A percentile compares a stretch with the other conserved stretches of the same genome.
Evolutionary conservation across 2,329 filamentous ascomycete species (phyloP).

Genomic region (Periconia sp.): DNA sequence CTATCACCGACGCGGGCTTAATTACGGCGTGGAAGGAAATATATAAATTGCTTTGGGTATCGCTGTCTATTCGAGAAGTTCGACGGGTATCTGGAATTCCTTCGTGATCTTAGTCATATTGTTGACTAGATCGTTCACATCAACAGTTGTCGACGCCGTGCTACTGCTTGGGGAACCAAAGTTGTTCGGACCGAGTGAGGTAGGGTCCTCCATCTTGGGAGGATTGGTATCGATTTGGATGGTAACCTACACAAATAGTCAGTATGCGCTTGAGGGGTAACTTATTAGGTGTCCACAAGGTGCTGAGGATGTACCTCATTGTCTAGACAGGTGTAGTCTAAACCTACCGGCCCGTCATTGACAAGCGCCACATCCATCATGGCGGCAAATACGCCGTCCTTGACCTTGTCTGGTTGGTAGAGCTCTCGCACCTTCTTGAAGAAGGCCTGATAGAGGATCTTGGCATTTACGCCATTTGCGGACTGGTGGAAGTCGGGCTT

Average conservation of each 20-base stretch:
- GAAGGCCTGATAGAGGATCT: conserved; percentile 83
- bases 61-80: conserved; percentile 42
- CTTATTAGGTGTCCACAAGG: conserved; percentile 5
- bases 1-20: too few species aligned
- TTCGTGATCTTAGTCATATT: conserved; percentile 41
- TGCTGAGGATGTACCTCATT: conserved; percentile 58
- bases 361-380: conserved; percentile 98
- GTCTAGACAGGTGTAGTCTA: conserved; percentile 63
- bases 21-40: too few species aligned
- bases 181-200: conserved; percentile 18
- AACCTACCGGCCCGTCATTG: conserved; percentile 79
- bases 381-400: conserved; percentile 96
- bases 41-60: too few species aligned
- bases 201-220: conserved; percentile 44
- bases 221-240: conserved; percentile 57
- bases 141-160: conserved; percentile 22
- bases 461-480: conserved; percentile 77
- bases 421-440: conserved; percentile 74
- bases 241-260: conserved; percentile 49
- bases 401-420: conserved; percentile 77
- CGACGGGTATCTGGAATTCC: conserved; percentile 40
- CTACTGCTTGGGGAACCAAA: conserved; percentile 15
- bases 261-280: conserved; percentile 5
- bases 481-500: conserved; percentile 96
- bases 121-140: conserved; percentile 34